Base-by-base conservation (phyloP, 257 asterid species). In the Solanum pinnatisectum region DNA sequence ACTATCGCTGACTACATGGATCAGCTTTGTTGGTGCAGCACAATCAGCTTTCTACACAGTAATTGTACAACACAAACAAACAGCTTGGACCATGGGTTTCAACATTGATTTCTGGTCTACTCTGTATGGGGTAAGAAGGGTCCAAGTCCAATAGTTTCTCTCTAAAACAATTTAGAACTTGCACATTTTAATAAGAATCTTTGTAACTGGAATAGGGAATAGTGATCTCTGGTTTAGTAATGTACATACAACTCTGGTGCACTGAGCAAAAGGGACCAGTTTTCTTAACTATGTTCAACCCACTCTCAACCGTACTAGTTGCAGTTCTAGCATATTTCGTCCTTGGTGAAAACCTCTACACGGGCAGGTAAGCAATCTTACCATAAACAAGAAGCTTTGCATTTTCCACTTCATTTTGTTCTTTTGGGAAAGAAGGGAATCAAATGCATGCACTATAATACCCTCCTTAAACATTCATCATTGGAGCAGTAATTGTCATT, bases 91-190 rank as follows among this genome's bases (percentile, higher is more conserved):
- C 11, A 91, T 96, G 35, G 98, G 96, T 39, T 91, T 94, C 79
- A 82, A 96, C 88, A 90, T 96, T 87, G 98, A 95, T 91, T 91
- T 96, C 83, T 95, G 94, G 96, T 94, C 96, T 42, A 91, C 94
- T 15, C 63, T 96, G 83, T 94, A 94, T 30, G 96, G 97, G 12
- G 98, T 94, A 90, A 91, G 94, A 82, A 25, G 25, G 84, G 65
- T 20, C 23, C 63, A 52, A 52, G 39, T 79, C 16, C 85, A 44
- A 44, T 44, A 16, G 67, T 27, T 44, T 16, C 67, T 79, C 46
- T 12, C 73, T 81, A 8, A 72, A 16, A 3, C n/a, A 40, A 15
- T 40, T 33, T 12, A 16, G 63, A 25, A 83, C 70, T 78, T 60
- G 37, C 77, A 81, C 5, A 6, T 33, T 37, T 3, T 20, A 79